Evolutionary conservation across 441 rosid species (phyloP).

Genomic region (Pelargonium myrrhifolium): DNA sequence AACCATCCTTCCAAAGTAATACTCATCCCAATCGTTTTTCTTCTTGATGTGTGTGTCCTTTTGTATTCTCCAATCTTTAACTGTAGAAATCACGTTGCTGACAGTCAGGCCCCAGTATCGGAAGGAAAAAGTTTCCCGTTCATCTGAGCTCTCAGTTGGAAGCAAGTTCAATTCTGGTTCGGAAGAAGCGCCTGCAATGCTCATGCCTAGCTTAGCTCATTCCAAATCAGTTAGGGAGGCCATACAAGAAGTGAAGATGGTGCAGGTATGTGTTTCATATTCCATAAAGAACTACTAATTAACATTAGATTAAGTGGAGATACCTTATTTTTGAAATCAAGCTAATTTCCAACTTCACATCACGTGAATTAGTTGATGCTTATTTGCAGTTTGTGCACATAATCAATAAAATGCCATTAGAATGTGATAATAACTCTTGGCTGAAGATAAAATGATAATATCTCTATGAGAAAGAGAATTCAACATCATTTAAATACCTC

Average conservation of each 20-base stretch:
- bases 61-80: constrained; percentile 20
- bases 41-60: constrained; percentile 5
- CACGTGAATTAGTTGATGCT: too few relatives aligned
- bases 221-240: constrained; percentile 68
- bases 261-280: constrained; percentile 41
- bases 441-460: too few relatives aligned
- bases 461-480: too few relatives aligned
- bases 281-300: neutral
- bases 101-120: constrained; percentile 68
- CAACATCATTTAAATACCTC: too few relatives aligned
- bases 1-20: constrained; percentile 75
- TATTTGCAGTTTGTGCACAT: too few relatives aligned
- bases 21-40: neutral
- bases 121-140: constrained; percentile 35
- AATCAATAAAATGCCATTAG: too few relatives aligned
- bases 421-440: too few relatives aligned
- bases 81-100: constrained; percentile 16
- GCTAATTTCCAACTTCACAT: too few relatives aligned
- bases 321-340: too few relatives aligned
- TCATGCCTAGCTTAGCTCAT: constrained; percentile 58
- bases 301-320: neutral
- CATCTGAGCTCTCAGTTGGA: constrained; percentile 44
- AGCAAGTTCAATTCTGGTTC: constrained; percentile 28
- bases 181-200: constrained; percentile 54
- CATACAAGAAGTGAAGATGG: constrained; percentile 72